Base-by-base conservation (phyloP, 805 yeast species). In the Saccharomycopsis guyanensis region DNA sequence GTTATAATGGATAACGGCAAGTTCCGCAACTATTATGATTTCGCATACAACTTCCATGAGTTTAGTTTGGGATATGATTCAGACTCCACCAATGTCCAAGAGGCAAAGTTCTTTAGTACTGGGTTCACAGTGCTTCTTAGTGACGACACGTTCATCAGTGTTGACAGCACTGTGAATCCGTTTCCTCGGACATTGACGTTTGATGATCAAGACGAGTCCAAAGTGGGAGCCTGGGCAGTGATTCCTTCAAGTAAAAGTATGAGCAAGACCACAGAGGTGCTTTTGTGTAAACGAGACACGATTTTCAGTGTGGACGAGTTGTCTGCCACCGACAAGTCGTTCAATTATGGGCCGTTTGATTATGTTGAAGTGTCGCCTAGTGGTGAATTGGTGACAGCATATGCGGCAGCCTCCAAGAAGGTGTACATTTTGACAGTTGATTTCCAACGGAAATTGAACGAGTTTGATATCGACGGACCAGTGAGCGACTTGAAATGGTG, bases 31-130 rank as follows among this genome's bases (percentile, higher is more conserved):
- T 85, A 83, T 60, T 62, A 68, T 36, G 88, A 84, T 55, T 77
- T 82, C 52, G 75, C 75, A 18, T 84, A 86, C 3, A 80, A 75
- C 38, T 86, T 84, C 58, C 68, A 69, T 40, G 86, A 80, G 55
- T 71, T 68, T 54, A 59, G 61, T 15, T 50, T 75, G 3, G 66
- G 66, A 2, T 52, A 56, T 16, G 62, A 60, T 3, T 61, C 66
- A 0, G 69, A 64, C 33, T 49, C 56, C 5, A 53, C 50, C 19
- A 64, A 63, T 0, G 59, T 73, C 5, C 43, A 51, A 3, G 69
- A 69, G 2, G 65, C 63, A 12, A 58, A 61, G 43, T 68, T 75
- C 41, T 66, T 66, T 63, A 61, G 59, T 3, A 45, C 59, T 3
- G 78, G 73, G 19, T 63, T 82, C 45, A 69, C 75, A 4, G 67